Evolutionary conservation across 2,329 filamentous ascomycete species (phyloP).

Genomic region (Alternaria brassicae): DNA sequence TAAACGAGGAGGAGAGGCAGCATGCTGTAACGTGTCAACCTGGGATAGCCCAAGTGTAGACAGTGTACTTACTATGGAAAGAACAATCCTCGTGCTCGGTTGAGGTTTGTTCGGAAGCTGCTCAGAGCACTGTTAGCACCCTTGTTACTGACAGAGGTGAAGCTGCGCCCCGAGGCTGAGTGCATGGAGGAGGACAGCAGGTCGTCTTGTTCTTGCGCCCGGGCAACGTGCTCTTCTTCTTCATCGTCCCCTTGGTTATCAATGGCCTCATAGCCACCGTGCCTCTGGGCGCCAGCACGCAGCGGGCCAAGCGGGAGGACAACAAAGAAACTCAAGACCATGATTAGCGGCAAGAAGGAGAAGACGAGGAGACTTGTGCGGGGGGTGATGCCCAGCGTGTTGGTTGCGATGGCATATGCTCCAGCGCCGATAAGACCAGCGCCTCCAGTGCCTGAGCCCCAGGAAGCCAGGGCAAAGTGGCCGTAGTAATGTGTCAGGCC

Average conservation of each 20-base stretch:
- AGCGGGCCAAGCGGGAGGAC: slow-evolving; percentile 75
- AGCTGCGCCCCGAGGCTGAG: slow-evolving; percentile 39
- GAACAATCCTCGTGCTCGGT: slow-evolving; percentile 73
- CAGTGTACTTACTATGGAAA: slow-evolving; percentile 66
- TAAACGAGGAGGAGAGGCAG: slow-evolving; percentile 90
- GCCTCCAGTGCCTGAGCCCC: slow-evolving; percentile 91
- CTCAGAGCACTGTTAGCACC: slow-evolving; percentile 23
- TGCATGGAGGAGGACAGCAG: slow-evolving; percentile 47
- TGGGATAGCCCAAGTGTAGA: background rate
- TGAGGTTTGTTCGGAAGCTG: slow-evolving; percentile 61
- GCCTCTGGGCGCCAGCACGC: slow-evolving; percentile 53
- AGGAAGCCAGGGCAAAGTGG: slow-evolving; percentile 82
- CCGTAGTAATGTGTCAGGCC: slow-evolving; percentile 94
- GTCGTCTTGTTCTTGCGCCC: slow-evolving; percentile 41
- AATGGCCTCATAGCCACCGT: slow-evolving; percentile 63
- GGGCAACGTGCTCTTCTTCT: slow-evolving; percentile 26
- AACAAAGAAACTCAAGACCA: slow-evolving; percentile 86
- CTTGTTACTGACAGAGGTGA: slow-evolving; percentile 24
- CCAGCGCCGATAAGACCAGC: slow-evolving; percentile 88
- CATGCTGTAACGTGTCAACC: slow-evolving; percentile 64
- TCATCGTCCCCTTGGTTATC: slow-evolving; percentile 46
- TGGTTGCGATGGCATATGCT: slow-evolving; percentile 85
- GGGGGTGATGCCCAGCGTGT: slow-evolving; percentile 77
- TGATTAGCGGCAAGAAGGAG: slow-evolving; percentile 78
- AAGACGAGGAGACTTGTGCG: slow-evolving; percentile 76